Evolutionary conservation across 129 eudicot species (phyloP), one percentile per base, ranked within the genome.

Genomic region (Apium graveolens): DNA sequence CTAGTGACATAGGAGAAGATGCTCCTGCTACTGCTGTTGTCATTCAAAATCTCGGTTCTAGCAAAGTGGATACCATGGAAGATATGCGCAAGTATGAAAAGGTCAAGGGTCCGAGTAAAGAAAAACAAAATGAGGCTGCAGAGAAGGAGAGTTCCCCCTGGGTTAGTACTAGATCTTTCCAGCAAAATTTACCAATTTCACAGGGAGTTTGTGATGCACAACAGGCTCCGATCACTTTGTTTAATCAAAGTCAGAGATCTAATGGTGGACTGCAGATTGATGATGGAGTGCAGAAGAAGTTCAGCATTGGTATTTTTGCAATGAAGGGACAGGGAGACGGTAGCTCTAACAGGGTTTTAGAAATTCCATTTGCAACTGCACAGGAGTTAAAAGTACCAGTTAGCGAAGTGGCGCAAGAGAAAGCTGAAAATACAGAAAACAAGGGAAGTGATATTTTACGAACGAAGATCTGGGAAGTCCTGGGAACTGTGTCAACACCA

Each of bases 401-500:
- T 41, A 83, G 88, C 73, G 89, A 71, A 65, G 84, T 27, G 74
- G 60, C 41, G 73, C 83, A 76, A 84, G 89, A 86, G 80, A 84
- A 74, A 86, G 38, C 81, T 74, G 75, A 81, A 66, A 86, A 76
- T 79, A 75, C 78, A 79, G 92, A 81, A 81, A 80, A 73, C 76
- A 75, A 68, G 81, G 93, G 91, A 73, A 80, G 76, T 45, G 86
- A 80, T 76, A 55, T 87, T 53, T 85, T 95, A 88, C 85, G 90
- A 85, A 81, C 79, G 88, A 94, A 88, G 85, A 86, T 95, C 20
- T 88, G 87, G 89, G 96, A 91, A 85, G 84, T 90, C 83, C 79
- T 95, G 81, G 97, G 89, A 83, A 73, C 86, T 70, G 87, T 85
- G 83, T 79, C 83, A 78, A 82, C 96, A 78, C 92, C 91, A 78